Conservation (phyloP, 352 stramenopile species). For the Elongisporangium prolatum region DNA sequence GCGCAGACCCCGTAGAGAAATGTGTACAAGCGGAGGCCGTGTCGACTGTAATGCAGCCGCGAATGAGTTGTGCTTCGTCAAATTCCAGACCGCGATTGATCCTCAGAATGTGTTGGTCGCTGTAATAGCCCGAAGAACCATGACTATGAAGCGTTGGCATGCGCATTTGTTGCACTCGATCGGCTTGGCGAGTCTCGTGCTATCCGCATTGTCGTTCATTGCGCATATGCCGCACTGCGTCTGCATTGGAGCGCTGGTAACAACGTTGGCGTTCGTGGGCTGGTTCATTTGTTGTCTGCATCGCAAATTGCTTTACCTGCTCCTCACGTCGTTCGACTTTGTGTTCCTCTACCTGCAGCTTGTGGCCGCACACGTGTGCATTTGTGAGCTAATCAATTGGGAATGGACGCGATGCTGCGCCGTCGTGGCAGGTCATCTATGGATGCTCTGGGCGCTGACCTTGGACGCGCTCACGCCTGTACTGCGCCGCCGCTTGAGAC, state of each 20-base stretch:
- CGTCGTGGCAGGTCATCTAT: neutral
- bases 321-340: conserved; percentile 1
- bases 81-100: neutral
- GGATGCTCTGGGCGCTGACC: conserved; percentile 5
- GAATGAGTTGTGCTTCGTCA: conserved; percentile 3
- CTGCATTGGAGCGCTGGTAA: neutral
- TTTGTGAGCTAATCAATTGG: neutral
- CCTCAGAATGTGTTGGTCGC: neutral
- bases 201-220: no score
- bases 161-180: no score
- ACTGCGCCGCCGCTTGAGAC: neutral
- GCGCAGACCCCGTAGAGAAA: neutral
- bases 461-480: conserved; percentile 5
- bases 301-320: neutral
- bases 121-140: neutral
- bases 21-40: no score
- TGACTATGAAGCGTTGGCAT: neutral
- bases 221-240: neutral
- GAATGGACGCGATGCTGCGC: neutral
- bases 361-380: no score
- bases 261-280: neutral
- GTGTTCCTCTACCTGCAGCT: no score
- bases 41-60: neutral
- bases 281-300: no score
- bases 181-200: no score